phyloP scores from a whole-genome alignment of 768 basidiomycete genomes.

The Lactifluus volemus region DNA sequence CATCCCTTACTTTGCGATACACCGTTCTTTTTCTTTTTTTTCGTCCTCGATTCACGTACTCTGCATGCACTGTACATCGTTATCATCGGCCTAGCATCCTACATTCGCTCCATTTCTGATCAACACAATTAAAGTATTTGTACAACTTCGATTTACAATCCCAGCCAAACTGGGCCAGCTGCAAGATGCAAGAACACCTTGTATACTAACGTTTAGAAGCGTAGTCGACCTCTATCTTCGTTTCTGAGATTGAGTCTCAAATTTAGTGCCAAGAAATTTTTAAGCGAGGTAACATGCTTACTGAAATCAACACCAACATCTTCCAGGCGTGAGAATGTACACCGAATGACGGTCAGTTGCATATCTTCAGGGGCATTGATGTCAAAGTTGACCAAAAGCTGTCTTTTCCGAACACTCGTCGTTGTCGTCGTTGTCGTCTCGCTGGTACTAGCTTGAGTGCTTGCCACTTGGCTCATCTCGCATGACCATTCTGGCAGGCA shows the following conservation, averaged over 20 bases:
- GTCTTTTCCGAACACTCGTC: neutral
- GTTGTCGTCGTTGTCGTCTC: neutral
- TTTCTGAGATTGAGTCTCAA: neutral
- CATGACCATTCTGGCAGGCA: neutral
- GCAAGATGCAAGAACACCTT: neutral
- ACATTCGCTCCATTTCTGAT: constrained; percentile 10
- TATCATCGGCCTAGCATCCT: constrained; percentile 14
- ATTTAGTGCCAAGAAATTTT: neutral
- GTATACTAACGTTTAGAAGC: too few species aligned
- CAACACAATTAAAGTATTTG: constrained; percentile 12
- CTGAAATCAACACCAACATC: neutral
- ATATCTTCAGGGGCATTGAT: neutral
- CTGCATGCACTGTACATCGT: constrained; percentile 17
- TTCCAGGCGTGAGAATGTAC: neutral
- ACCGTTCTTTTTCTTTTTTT: constrained; percentile 1
- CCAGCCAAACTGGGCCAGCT: neutral
- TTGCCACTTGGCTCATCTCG: neutral
- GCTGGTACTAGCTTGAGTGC: neutral
- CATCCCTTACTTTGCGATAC: neutral
- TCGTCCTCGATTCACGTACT: constrained; percentile 4
- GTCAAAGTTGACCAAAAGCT: neutral
- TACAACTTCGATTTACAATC: neutral
- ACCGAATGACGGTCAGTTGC: neutral
- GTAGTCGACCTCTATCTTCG: neutral
- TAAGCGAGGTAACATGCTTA: neutral